These are phyloP conservation scores for Arthrinium puccinioides DNA, from an alignment of 2,329 filamentous ascomycete species.

Conservation along the genomic window DNA sequence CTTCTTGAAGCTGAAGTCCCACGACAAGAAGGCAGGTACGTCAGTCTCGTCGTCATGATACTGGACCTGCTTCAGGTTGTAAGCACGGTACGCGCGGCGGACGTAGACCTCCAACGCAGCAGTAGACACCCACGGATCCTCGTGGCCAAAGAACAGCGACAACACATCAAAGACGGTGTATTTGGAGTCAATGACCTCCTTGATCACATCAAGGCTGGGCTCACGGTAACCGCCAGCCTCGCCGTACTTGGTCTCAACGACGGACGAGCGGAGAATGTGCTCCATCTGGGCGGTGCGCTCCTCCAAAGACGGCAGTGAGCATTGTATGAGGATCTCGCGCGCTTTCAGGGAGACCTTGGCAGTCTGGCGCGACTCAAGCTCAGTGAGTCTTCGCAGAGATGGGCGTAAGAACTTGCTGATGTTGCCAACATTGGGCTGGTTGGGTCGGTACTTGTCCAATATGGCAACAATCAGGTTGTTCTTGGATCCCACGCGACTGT, in stretches of 20 bases:
- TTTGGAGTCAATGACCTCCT: slow-evolving; percentile 97
- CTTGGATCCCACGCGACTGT: slow-evolving; percentile 88
- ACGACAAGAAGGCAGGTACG: slow-evolving; percentile 69
- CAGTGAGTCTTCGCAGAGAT: slow-evolving; percentile 76
- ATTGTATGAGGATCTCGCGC: slow-evolving; percentile 94
- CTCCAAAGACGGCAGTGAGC: slow-evolving; percentile 89
- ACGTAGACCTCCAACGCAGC: slow-evolving; percentile 95
- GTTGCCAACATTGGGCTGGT: slow-evolving; percentile 84
- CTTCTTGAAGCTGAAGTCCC: slow-evolving; percentile 94
- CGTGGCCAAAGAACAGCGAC: slow-evolving; percentile 89
- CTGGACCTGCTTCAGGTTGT: slow-evolving; percentile 80
- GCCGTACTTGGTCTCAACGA: slow-evolving; percentile 93
- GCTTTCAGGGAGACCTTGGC: slow-evolving; percentile 97
- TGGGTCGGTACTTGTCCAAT: slow-evolving; percentile 88
- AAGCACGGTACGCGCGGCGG: slow-evolving; percentile 92
- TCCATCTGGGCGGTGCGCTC: slow-evolving; percentile 96
- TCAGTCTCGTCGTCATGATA: slow-evolving; percentile 74
- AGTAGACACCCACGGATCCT: slow-evolving; percentile 88
- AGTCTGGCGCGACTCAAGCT: slow-evolving; percentile 77
- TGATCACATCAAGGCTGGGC: slow-evolving; percentile 82
- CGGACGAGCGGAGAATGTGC: slow-evolving; percentile 91
- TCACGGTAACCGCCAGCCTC: slow-evolving; percentile 96
- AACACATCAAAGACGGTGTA: slow-evolving; percentile 97
- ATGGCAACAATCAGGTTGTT: slow-evolving; percentile 89
- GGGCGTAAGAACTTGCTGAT: slow-evolving; percentile 82